Evolutionary conservation across 1,284 basidiomycete species (phyloP).

Genomic region (Schizophyllum amplum): DNA sequence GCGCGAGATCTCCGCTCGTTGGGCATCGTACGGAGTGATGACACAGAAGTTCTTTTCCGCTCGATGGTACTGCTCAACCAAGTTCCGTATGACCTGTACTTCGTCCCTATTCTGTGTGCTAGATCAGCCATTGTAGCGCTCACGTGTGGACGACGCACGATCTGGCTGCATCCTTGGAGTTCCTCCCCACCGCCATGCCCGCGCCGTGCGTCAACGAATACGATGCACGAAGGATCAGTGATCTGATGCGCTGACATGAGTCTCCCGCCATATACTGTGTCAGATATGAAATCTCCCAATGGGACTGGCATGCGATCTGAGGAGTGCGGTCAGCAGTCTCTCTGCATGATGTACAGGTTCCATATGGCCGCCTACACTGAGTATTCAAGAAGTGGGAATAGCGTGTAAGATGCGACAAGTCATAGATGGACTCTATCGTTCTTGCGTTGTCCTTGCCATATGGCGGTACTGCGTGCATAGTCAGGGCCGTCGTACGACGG

Average conservation of each 20-base stretch:
- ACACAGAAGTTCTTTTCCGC: slow-evolving; percentile 41
- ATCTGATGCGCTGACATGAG: slow-evolving; percentile 30
- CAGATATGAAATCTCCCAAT: slow-evolving; percentile 40
- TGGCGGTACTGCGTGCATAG: slow-evolving; percentile 38
- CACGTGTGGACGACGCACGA: too few species aligned
- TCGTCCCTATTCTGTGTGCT: not conserved
- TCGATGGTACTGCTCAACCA: slow-evolving; percentile 39
- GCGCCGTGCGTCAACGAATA: slow-evolving; percentile 34
- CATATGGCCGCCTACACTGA: slow-evolving; percentile 45
- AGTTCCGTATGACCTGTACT: slow-evolving; percentile 17
- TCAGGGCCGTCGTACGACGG: slow-evolving; percentile 2
- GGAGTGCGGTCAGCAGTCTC: not conserved
- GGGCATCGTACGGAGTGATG: slow-evolving; percentile 67
- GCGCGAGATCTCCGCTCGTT: slow-evolving; percentile 38
- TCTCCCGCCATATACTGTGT: slow-evolving; percentile 30
- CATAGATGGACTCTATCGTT: slow-evolving; percentile 51
- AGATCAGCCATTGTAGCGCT: too few species aligned
- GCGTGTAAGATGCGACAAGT: slow-evolving; percentile 37
- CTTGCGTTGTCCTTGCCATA: slow-evolving; percentile 46
- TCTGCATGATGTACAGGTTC: too few species aligned
- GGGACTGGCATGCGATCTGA: slow-evolving; percentile 42
- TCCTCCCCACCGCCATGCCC: too few species aligned
- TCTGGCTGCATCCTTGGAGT: too few species aligned
- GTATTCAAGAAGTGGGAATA: slow-evolving; percentile 41
- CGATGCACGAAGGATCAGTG: slow-evolving; percentile 16